A percentile compares a stretch with the other conserved stretches of the same genome.
These are phyloP conservation scores for Guyanaporus albipodus DNA, from an alignment of 768 basidiomycete genomes.

Conservation along the genomic window DNA sequence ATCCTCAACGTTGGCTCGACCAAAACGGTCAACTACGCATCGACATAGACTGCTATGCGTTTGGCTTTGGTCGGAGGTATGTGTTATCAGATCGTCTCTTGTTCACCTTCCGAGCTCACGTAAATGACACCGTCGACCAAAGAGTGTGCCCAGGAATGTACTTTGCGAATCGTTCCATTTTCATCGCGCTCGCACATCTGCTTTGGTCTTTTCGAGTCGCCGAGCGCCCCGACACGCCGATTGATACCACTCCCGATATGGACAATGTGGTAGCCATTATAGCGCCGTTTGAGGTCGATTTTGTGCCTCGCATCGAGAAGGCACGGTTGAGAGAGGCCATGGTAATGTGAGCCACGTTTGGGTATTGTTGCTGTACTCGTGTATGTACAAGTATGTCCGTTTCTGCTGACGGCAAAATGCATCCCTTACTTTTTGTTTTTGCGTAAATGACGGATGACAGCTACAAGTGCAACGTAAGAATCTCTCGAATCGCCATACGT, in stretches of 20 bases:
- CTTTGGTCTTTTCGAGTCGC: slow-evolving; percentile 60
- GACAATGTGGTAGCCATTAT: slow-evolving; percentile 56
- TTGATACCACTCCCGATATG: slow-evolving; percentile 53
- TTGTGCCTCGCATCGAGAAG: slow-evolving; percentile 41
- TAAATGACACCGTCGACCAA: background rate
- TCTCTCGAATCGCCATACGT: too few species aligned
- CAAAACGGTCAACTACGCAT: slow-evolving; percentile 39
- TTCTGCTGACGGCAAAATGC: too few species aligned
- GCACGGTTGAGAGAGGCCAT: slow-evolving; percentile 8
- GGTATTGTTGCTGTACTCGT: too few species aligned
- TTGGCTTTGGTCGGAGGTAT: slow-evolving; percentile 47
- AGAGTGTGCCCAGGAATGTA: slow-evolving; percentile 61
- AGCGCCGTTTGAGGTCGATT: slow-evolving; percentile 50
- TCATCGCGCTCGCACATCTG: slow-evolving; percentile 55
- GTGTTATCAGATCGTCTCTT: background rate
- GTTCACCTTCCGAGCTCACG: background rate
- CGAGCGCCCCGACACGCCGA: slow-evolving; percentile 44
- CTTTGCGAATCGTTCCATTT: slow-evolving; percentile 49
- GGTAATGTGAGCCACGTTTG: too few species aligned
- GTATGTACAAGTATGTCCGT: too few species aligned
- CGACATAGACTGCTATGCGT: slow-evolving; percentile 43
- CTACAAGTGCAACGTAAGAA: too few species aligned
- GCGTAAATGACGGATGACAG: too few species aligned
- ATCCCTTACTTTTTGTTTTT: too few species aligned
- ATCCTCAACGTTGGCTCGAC: slow-evolving; percentile 52